Percentiles rank a stretch among this genome's conserved stretches.
phyloP scores from a whole-genome alignment of 1,139 yeast species.

The Arxiozyma telluris region DNA sequence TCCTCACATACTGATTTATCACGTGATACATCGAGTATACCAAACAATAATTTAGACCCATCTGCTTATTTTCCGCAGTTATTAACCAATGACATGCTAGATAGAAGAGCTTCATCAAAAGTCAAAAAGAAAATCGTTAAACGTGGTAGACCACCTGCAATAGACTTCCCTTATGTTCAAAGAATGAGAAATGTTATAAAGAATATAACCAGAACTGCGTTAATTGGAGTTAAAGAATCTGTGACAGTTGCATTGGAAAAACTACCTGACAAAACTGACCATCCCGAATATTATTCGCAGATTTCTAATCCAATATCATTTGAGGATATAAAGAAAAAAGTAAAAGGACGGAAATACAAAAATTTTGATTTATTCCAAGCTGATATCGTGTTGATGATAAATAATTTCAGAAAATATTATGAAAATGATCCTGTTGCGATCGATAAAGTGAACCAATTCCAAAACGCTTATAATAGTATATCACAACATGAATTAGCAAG shows the following conservation, averaged over 20 bases:
- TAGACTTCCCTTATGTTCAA: slow-evolving; percentile 89
- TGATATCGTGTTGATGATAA: slow-evolving; percentile 68
- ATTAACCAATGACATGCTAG: slow-evolving; percentile 2
- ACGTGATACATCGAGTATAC: not conserved
- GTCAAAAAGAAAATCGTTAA: slow-evolving; percentile 33
- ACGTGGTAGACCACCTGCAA: slow-evolving; percentile 94
- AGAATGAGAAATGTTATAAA: slow-evolving; percentile 81
- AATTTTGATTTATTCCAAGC: slow-evolving; percentile 66
- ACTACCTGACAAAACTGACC: slow-evolving; percentile 62
- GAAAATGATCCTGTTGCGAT: slow-evolving; percentile 47
- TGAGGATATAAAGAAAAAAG: slow-evolving; percentile 72
- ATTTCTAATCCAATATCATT: slow-evolving; percentile 69
- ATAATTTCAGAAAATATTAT: slow-evolving; percentile 61
- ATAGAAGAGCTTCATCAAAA: not conserved
- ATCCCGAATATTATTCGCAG: slow-evolving; percentile 58
- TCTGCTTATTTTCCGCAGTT: slow-evolving; percentile 19
- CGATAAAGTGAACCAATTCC: slow-evolving; percentile 54
- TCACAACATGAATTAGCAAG: slow-evolving; percentile 66
- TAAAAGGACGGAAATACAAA: slow-evolving; percentile 75
- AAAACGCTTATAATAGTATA: slow-evolving; percentile 49
- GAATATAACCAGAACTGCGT: slow-evolving; percentile 64
- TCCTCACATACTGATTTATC: not conserved
- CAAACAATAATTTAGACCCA: slow-evolving; percentile 15
- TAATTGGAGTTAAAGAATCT: slow-evolving; percentile 41
- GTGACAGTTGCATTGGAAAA: slow-evolving; percentile 64